Evolutionary conservation across 352 stramenopile genomes (phyloP), one percentile per base, ranked within the genome.

Genomic region (Phytopythium aichiense): DNA sequence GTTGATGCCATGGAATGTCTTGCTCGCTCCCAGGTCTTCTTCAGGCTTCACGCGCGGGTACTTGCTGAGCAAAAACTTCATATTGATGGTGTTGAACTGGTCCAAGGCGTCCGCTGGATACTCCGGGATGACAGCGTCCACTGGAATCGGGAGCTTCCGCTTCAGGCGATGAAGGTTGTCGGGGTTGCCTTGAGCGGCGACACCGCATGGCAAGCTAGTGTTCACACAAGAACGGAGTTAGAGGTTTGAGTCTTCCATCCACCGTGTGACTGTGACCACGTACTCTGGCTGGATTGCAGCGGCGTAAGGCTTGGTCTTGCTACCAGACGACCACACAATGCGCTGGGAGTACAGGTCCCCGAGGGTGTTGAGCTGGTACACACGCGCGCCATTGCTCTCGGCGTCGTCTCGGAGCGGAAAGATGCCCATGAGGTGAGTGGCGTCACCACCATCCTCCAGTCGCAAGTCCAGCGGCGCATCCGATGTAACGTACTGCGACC

Each of bases 341-440:
- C 64, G 65, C 59, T 92, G 83, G 6, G 73, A 84, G 56, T 79
- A 88, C 3, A 92, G 45, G 53, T 92, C 83, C 4, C 83, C 83
- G 25, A 87, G 49, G 58, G 66, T 77, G 58, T 80, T 92, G n/a
- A 92, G 53, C 58, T 89, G 77, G 48, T 89, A 92, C 56, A 88
- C 69, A 35, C 59, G 66, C 2, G 70, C 66, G 12, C 22, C 65
- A n/a, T 37, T 72, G 58, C 58, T 12, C 11, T 62, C 60, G 35
- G 64, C 55, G 57, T 68, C 53, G 52, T 71, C 55, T 22, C 60
- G 60, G 15, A 92, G 65, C 2, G 73, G 73, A 22, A 74, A 81
- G 18, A 89, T 51, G 9, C 83, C 83, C 5, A 73, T 62, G 33
- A 92, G 65, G 56, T 61, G 73, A 2, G 81, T 88, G 67, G 69